Evolutionary conservation across 139 green algal genomes (phyloP).

Genomic region (Chlamydomonas urium): DNA sequence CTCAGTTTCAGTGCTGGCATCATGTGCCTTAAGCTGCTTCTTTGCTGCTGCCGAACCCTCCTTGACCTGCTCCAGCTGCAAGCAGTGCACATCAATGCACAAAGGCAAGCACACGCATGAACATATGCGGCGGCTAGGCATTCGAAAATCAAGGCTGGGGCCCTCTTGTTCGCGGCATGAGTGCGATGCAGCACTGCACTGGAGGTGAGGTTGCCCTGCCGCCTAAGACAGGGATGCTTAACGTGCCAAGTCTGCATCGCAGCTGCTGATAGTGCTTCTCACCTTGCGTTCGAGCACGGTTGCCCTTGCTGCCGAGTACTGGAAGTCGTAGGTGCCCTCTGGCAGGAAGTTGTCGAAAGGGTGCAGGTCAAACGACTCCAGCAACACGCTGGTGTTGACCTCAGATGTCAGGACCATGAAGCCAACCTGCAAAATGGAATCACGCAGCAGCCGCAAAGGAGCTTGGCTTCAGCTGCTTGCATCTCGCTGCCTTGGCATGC

Average conservation of each 20-base stretch:
- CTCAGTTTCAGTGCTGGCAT: not conserved
- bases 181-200: too few relatives aligned
- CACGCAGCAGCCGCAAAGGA: too few relatives aligned
- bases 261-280: not conserved
- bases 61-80: conserved; percentile 7
- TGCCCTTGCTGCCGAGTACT: not conserved
- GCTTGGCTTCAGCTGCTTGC: too few relatives aligned
- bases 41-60: not conserved
- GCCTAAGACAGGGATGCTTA: too few relatives aligned
- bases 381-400: conserved; percentile 45
- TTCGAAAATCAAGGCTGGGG: too few relatives aligned
- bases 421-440: too few relatives aligned
- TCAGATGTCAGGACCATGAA: conserved; percentile 49
- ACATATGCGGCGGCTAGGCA: too few relatives aligned
- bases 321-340: conserved; percentile 15
- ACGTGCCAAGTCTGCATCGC: not conserved
- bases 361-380: conserved; percentile 57
- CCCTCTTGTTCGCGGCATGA: too few relatives aligned
- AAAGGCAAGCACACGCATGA: too few relatives aligned
- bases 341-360: conserved; percentile 59
- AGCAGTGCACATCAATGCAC: too few relatives aligned
- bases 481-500: too few relatives aligned
- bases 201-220: not conserved
- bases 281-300: not conserved
- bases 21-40: not conserved